Conservation (phyloP, 2,329 filamentous ascomycete genomes). For the Aureobasidium melanogenum region DNA sequence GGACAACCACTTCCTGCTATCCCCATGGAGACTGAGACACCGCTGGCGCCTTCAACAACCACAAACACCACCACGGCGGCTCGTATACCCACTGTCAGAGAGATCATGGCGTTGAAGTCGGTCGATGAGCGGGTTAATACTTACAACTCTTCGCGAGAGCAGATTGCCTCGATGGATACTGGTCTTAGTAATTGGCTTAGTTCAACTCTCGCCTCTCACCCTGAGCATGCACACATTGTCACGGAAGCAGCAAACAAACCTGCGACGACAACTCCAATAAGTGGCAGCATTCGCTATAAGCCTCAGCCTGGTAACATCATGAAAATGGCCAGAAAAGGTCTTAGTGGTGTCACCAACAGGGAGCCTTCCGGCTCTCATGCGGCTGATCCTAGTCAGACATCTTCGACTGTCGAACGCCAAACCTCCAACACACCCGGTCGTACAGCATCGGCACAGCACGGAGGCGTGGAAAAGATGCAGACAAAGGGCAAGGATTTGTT, state of each 20-base stretch:
- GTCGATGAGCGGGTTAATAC: slow-evolving; percentile 61
- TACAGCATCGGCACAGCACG: background rate
- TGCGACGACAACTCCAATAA: background rate
- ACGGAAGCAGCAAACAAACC: slow-evolving; percentile 11
- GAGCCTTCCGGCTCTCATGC: slow-evolving; percentile 4
- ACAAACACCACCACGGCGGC: background rate
- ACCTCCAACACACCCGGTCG: background rate
- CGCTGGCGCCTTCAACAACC: background rate
- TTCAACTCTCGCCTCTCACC: slow-evolving; percentile 39
- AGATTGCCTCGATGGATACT: slow-evolving; percentile 64
- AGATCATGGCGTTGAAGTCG: slow-evolving; percentile 64
- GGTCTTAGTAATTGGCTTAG: slow-evolving; percentile 58
- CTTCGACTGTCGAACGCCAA: background rate
- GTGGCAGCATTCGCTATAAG: slow-evolving; percentile 16
- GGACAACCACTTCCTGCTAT: background rate
- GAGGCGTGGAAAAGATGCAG: slow-evolving; percentile 44
- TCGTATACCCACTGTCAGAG: slow-evolving; percentile 56
- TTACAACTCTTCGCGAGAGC: slow-evolving; percentile 62
- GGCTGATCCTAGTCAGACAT: background rate
- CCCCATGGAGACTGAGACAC: background rate
- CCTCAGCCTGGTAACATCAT: slow-evolving; percentile 21
- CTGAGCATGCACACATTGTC: slow-evolving; percentile 41
- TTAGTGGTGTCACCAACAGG: slow-evolving; percentile 10
- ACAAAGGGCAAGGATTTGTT: slow-evolving; percentile 83
- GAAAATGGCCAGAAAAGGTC: slow-evolving; percentile 15